These are phyloP conservation scores for Hypoxylon intermedium DNA, from an alignment of 495 filamentous ascomycete genomes.

Conservation along the genomic window DNA sequence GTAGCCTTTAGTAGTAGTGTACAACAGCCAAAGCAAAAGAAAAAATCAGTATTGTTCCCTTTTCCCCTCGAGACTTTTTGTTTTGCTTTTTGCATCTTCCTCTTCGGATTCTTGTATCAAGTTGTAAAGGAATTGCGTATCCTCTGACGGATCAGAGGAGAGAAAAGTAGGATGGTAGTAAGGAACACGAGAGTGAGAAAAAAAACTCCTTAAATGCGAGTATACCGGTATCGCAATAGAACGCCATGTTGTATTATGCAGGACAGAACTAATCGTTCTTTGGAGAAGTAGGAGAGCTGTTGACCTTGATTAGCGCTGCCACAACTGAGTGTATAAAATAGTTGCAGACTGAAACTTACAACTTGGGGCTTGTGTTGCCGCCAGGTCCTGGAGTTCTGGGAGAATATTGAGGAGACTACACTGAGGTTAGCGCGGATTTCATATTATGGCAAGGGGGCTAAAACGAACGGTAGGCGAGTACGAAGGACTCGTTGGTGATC, in stretches of 20 bases:
- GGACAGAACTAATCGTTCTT: conserved; percentile 30
- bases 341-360: conserved; percentile 13
- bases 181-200: neutral
- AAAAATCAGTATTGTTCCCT: too few species aligned
- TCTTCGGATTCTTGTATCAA: neutral
- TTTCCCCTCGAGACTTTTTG: too few species aligned
- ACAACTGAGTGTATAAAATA: neutral
- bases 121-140: neutral
- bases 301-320: conserved; percentile 3
- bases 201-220: conserved; percentile 17
- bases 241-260: conserved; percentile 37
- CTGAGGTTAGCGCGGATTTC: conserved; percentile 18
- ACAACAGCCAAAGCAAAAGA: too few species aligned
- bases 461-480: conserved; percentile 57
- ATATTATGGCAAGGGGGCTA: neutral
- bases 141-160: too few species aligned
- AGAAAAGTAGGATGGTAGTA: neutral
- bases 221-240: conserved; percentile 1
- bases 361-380: conserved; percentile 30
- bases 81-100: too few species aligned
- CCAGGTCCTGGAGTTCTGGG: conserved; percentile 31
- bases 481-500: conserved; percentile 61
- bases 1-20: too few species aligned
- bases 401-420: conserved; percentile 35
- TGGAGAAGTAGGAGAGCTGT: conserved; percentile 31